Base-by-base conservation (phyloP, 1,284 basidiomycete species). In the Ganoderma meredithae region DNA sequence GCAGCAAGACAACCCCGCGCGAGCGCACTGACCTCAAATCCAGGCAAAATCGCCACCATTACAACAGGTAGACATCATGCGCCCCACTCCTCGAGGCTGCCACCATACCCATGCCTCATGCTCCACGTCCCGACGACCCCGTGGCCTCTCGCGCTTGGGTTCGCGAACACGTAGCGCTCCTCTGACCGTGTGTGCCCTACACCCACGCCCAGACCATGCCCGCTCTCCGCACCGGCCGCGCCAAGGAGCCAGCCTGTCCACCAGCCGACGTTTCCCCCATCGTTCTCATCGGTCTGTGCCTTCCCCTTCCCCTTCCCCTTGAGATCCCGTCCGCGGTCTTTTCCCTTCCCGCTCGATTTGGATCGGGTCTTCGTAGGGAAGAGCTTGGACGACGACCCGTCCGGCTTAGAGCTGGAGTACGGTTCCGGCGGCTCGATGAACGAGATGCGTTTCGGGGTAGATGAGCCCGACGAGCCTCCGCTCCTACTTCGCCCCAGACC, bases 371-470 rank as follows among this genome's bases (percentile, higher is more conserved):
- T 71, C 25, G 63, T 61, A 6, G 64, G 12, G 58, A 69, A 58
- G 52, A 73, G 72, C 52, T 59, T 71, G 17, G 80, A 80, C 62
- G 72, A 67, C 22, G 71, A 53, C 55, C 75, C 76, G n/a, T 76
- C 75, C 25, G 73, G 73, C 58, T 71, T 74, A 10, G 74, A 72
- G 69, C 74, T 72, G 64, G 82, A 81, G 72, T 90, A 88, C 55
- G 87, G 85, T 77, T 92, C 90, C 0, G 91, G 90, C 43, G 91
- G 81, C 77, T 90, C 85, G 36, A 90, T 90, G 71, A 94, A 94
- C 69, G 88, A 91, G 62, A 94, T 93, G 33, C 88, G 84, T 69
- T 91, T 91, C 6, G 92, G 91, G n/a, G 91, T 93, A 41, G 87
- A 88, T 22, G 76, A 74, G 10, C 79, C 80, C 3, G 80, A 81